These are phyloP conservation scores for Tulasnella sp. DNA, from an alignment of 768 basidiomycete species.

Conservation along the genomic window DNA sequence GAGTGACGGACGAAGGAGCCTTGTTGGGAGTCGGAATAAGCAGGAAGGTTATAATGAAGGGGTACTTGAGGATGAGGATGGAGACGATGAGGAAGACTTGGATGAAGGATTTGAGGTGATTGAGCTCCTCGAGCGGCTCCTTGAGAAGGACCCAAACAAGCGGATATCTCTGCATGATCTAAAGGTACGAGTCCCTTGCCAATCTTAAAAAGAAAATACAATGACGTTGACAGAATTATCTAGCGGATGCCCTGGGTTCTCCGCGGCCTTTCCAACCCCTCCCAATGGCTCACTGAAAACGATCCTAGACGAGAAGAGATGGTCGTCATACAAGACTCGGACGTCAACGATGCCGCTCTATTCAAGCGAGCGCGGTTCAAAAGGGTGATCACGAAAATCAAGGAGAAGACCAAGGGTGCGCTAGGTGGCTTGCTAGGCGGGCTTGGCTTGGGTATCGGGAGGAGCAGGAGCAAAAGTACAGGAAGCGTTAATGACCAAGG, in stretches of 20 bases:
- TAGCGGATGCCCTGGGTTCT: conserved; percentile 48
- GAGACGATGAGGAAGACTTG: conserved; percentile 25
- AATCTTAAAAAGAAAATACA: conserved; percentile 24
- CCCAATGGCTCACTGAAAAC: conserved; percentile 59
- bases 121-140: conserved; percentile 56
- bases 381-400: conserved; percentile 25
- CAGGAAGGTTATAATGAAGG: no score
- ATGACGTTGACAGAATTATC: not conserved
- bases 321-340: conserved; percentile 59
- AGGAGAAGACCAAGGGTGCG: conserved; percentile 24
- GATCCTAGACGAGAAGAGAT: conserved; percentile 38
- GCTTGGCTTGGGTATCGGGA: not conserved
- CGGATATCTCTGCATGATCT: conserved; percentile 71
- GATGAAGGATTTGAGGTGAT: conserved; percentile 51
- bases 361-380: conserved; percentile 21
- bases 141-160: conserved; percentile 66
- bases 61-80: conserved; percentile 26
- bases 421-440: conserved; percentile 8
- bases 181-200: conserved; percentile 46
- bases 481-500: conserved; percentile 12
- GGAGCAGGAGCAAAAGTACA: conserved; percentile 11
- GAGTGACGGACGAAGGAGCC: not conserved
- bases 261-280: conserved; percentile 51
- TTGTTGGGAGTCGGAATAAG: not conserved
- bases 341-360: conserved; percentile 50